Base-by-base conservation (phyloP, 257 asterid species). In the Rhazya stricta region DNA sequence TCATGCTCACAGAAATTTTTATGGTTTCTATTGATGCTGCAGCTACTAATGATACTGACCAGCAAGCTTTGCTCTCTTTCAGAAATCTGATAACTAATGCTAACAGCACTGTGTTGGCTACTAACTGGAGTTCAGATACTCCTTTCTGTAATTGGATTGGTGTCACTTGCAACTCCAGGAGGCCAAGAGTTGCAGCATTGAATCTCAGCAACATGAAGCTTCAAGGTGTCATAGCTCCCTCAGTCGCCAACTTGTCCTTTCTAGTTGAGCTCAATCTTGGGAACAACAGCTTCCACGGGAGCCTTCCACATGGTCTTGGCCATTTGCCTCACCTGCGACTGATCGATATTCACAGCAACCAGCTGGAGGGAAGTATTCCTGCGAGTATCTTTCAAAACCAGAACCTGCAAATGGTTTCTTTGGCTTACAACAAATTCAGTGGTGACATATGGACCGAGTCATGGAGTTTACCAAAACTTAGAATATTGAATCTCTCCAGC, bases 121-220 rank as follows among this genome's bases (percentile, higher is more conserved):
- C 45, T 34, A 79, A 77, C 75, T 83, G 86, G 86, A 83, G 75
- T 13, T 45, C 46, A 29, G 43, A 18, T 16, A 30, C 75, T 34
- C 73, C 79, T 3, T 62, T 82, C 25, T 82, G 86, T 62, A 69
- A 50, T 42, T 83, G 86, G 86, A 37, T 79, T 74, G 86, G 86
- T 32, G 74, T 83, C 73, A 73, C 73, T 71, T 78, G 81, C 67
- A 73, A 25, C 56, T 41, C 71, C 57, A 0, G 41, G 19, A 78
- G 41, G 30, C 51, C 74, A 45, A 83, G 81, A 50, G 77, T 83
- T 48, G 48, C 18, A 16, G 36, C 79, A 36, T 57, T 84, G 54
- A 78, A 46, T 45, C 84, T 84, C 12, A 19, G 81, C 0, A 69
- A 72, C 75, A 78, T 81, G 81, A 78, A 75, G 29, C 81, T 81